These are phyloP conservation scores for Linum usitatissimum DNA, from an alignment of 345 rosid species.

Conservation along the genomic window DNA sequence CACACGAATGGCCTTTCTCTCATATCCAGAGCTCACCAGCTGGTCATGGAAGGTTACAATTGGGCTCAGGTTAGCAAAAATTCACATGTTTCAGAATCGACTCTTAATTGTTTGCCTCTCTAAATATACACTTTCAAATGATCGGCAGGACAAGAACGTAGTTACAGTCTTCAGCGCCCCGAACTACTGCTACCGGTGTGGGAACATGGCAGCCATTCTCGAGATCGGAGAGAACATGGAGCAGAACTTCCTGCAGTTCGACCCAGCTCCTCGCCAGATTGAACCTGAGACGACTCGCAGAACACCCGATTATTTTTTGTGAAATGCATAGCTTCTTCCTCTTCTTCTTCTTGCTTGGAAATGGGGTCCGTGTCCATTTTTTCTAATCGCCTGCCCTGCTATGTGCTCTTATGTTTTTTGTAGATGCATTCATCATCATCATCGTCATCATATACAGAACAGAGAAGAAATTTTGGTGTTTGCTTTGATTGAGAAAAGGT, in stretches of 20 bases:
- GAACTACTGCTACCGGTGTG: conserved; percentile 6
- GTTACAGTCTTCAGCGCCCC: conserved; percentile 3
- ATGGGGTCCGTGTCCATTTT: background rate
- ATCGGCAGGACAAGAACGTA: conserved; percentile 2
- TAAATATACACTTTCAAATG: background rate
- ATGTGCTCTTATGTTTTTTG: conserved; percentile 16
- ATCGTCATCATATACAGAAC: conserved; percentile 4
- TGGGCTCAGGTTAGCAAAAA: conserved; percentile 1
- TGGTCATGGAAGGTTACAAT: conserved; percentile 5
- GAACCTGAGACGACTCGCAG: conserved; percentile 8
- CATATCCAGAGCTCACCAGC: conserved; percentile 6
- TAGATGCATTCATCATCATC: conserved; percentile 21
- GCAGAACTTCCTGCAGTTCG: conserved; percentile 11
- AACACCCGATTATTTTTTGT: conserved; percentile 10
- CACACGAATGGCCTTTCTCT: conserved; percentile 2
- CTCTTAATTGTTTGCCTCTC: background rate
- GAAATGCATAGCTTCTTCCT: background rate
- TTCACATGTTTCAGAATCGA: background rate
- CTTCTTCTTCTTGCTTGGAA: background rate
- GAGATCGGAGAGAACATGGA: conserved; percentile 12
- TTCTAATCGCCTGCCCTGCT: background rate
- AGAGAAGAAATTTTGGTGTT: conserved; percentile 16
- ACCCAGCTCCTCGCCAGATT: conserved; percentile 8
- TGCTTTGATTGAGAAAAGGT: conserved; percentile 9
- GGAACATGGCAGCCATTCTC: conserved; percentile 8